phyloP scores from a whole-genome alignment of 441 rosid species.

The Aleurites moluccanus region DNA sequence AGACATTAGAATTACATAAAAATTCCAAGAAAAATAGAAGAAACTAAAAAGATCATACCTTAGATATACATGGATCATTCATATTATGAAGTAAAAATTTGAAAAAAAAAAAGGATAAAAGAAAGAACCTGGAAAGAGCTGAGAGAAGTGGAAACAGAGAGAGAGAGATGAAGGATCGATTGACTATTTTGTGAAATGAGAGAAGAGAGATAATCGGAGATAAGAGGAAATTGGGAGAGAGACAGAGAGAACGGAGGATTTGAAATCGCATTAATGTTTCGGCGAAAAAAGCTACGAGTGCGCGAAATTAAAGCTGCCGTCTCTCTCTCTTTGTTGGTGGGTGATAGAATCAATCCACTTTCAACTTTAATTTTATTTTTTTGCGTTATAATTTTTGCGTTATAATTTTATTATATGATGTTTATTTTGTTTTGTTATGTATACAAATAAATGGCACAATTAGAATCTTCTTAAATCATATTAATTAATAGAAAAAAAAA shows the following conservation, averaged over 20 bases:
- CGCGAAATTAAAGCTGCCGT: constrained; percentile 32
- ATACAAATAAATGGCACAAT: too few species aligned
- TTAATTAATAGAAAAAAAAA: too few species aligned
- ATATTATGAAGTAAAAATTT: neutral
- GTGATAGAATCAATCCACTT: constrained; percentile 27
- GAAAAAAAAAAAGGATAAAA: constrained; percentile 11
- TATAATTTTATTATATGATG: too few species aligned
- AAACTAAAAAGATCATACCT: constrained; percentile 16
- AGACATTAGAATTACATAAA: neutral
- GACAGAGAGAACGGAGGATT: neutral
- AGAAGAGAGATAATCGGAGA: neutral
- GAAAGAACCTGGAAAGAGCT: constrained; percentile 26
- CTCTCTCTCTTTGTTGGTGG: constrained; percentile 7
- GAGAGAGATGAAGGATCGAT: constrained; percentile 7
- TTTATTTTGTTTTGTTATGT: too few species aligned
- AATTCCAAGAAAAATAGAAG: neutral
- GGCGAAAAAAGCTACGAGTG: constrained; percentile 38
- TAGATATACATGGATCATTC: constrained; percentile 25
- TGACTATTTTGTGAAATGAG: neutral
- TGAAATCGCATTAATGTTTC: constrained; percentile 18
- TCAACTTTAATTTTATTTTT: neutral
- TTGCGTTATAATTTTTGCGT: too few species aligned
- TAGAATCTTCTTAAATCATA: too few species aligned
- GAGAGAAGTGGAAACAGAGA: constrained; percentile 6
- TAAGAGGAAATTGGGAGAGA: neutral